These are phyloP conservation scores for Mycosphaerella sp. DNA, from an alignment of 2,329 filamentous ascomycete species.

Conservation along the genomic window DNA sequence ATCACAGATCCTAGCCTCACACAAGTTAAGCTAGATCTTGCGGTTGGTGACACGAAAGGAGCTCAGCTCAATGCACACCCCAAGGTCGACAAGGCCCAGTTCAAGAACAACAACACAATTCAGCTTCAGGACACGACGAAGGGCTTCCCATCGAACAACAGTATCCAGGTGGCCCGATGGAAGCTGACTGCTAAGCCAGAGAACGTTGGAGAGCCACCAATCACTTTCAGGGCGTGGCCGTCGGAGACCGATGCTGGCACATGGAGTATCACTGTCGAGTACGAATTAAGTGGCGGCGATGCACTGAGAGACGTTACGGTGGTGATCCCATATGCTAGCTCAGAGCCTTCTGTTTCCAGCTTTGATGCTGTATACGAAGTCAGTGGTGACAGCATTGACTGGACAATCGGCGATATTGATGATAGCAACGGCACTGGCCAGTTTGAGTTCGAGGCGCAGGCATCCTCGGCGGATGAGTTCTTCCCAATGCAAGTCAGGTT, in stretches of 20 bases:
- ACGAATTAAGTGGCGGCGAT: constrained; percentile 80
- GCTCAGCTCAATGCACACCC: constrained; percentile 93
- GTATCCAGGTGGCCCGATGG: constrained; percentile 90
- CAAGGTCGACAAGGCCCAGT: constrained; percentile 85
- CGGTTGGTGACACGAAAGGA: constrained; percentile 69
- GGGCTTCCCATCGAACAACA: constrained; percentile 90
- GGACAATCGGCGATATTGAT: constrained; percentile 82
- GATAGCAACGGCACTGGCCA: constrained; percentile 75
- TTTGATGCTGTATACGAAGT: constrained; percentile 95
- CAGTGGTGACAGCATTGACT: constrained; percentile 85
- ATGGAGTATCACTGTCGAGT: constrained; percentile 89
- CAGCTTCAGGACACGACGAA: constrained; percentile 84
- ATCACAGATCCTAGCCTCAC: constrained; percentile 84
- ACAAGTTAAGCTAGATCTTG: constrained; percentile 80
- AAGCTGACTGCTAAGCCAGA: constrained; percentile 75
- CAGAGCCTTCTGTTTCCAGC: constrained; percentile 82
- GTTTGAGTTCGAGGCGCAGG: constrained; percentile 92
- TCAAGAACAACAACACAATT: constrained; percentile 74
- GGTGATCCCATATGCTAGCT: constrained; percentile 75
- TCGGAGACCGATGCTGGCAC: constrained; percentile 76
- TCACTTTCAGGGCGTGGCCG: constrained; percentile 97
- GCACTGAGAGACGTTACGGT: constrained; percentile 77
- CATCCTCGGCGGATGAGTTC: constrained; percentile 84
- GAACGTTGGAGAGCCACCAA: constrained; percentile 73
- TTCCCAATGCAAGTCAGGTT: constrained; percentile 96